Conservation (phyloP, 805 yeast genomes). For the Candida vaughaniae region DNA sequence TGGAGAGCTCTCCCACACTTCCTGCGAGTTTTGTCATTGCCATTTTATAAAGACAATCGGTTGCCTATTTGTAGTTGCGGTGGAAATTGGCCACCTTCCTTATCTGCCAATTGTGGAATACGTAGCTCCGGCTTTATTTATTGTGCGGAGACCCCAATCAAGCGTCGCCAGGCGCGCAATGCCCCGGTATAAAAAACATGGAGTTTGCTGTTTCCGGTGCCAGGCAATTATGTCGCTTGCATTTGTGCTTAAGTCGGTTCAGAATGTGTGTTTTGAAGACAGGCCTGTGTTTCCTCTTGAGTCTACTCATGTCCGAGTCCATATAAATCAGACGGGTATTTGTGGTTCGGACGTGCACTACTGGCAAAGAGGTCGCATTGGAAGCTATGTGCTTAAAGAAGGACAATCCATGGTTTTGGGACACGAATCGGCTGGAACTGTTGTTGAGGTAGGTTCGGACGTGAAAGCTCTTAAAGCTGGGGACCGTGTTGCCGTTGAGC, state of each 20-base stretch:
- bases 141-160: too few species aligned
- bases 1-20: too few species aligned
- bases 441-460: constrained; percentile 48
- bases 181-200: too few species aligned
- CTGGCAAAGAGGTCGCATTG: constrained; percentile 19
- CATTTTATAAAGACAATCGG: too few species aligned
- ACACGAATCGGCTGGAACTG: constrained; percentile 46
- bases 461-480: constrained; percentile 46
- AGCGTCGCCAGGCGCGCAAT: too few species aligned
- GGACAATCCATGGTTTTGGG: constrained; percentile 34
- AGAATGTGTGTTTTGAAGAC: constrained; percentile 12
- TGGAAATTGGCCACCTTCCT: too few species aligned
- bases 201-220: too few species aligned
- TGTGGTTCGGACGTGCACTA: constrained; percentile 22
- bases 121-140: too few species aligned
- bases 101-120: too few species aligned
- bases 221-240: too few species aligned
- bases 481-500: constrained; percentile 51
- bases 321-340: constrained; percentile 20
- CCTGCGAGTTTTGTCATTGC: too few species aligned
- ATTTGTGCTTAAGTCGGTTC: constrained; percentile 13
- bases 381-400: constrained; percentile 29
- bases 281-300: constrained; percentile 11
- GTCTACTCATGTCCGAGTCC: constrained; percentile 18
- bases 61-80: too few species aligned